Base-by-base conservation (phyloP, 2,329 filamentous ascomycete species). In the Curvularia hawaiiensis region DNA sequence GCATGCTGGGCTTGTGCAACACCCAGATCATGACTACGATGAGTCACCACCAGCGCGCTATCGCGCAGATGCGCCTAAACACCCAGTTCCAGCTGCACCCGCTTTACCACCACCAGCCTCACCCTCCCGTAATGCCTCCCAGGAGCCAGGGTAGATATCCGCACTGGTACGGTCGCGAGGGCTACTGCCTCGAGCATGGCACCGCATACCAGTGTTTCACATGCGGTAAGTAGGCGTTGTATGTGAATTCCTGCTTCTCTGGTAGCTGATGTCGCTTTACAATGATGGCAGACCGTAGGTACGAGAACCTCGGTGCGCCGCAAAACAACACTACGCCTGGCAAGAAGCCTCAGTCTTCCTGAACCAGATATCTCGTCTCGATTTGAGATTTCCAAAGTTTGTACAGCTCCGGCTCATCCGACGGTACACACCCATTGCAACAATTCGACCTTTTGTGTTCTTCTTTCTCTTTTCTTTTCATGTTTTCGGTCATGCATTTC, bases 101-200 rank as follows among this genome's bases (percentile, higher is more conserved):
- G 5, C 22, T 35, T 9, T 31, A 31, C 30, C 30, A 31, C 10
- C 30, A 28, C 35, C 16, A 39, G 6, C 57, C 43, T 24, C 33
- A 24, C 11, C 24, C 43, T 24, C 5, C n/a, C 2, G 16, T 40
- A n/a, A 16, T 24, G n/a, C 44, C 50, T 18, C 22, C 35, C 20
- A 46, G 39, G 1, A 44, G 54, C 8, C 26, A 30, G 11, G 48
- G 58, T 28, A 48, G 39, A 12, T 65, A 63, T 54, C 56, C 63
- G 11, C 16, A 41, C 7, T 54, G 20, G 4, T 66, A 66, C 38
- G 44, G 22, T 0, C 35, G 54, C 28, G 5, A 22, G 12, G 58
- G 63, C 3, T 65, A 55, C 14, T 68, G 65, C 12, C 22, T 26
- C 14, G 56, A 59, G 7, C 65, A 68, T n/a, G 46, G 44, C 9